Evolutionary conservation across 768 basidiomycete genomes (phyloP).

Genomic region (Leccinellum rugosiceps): DNA sequence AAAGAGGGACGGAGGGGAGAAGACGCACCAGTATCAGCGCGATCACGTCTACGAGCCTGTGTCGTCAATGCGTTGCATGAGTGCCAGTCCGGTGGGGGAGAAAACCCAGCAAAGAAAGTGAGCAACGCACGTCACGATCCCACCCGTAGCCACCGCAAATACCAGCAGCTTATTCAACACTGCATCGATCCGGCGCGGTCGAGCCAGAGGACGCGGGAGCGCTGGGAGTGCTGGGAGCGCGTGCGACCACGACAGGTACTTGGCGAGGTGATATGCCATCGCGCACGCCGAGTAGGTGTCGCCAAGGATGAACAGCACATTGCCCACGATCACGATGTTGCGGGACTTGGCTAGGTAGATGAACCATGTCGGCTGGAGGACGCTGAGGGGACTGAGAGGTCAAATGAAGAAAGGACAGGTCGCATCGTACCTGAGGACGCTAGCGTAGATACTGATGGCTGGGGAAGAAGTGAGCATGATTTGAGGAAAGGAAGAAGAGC

Average conservation of each 20-base stretch:
- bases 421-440: conserved; percentile 17
- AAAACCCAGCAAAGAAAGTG: neutral
- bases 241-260: conserved; percentile 10
- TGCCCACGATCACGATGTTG: conserved; percentile 17
- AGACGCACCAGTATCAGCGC: conserved; percentile 24
- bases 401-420: neutral
- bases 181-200: conserved; percentile 15
- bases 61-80: neutral
- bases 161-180: conserved; percentile 23
- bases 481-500: neutral
- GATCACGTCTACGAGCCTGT: conserved; percentile 25
- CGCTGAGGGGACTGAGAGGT: neutral
- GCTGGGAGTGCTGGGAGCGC: neutral
- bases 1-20: neutral
- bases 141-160: conserved; percentile 26
- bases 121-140: conserved; percentile 20
- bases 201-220: neutral
- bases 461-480: neutral
- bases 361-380: conserved; percentile 7
- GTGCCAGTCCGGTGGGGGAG: neutral
- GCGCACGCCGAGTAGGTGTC: conserved; percentile 19
- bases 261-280: conserved; percentile 24
- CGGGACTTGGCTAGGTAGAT: neutral
- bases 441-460: conserved; percentile 17
- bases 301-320: conserved; percentile 24